Evolutionary conservation across 306 rosid genomes (phyloP).

Genomic region (Rubus parviflorus): DNA sequence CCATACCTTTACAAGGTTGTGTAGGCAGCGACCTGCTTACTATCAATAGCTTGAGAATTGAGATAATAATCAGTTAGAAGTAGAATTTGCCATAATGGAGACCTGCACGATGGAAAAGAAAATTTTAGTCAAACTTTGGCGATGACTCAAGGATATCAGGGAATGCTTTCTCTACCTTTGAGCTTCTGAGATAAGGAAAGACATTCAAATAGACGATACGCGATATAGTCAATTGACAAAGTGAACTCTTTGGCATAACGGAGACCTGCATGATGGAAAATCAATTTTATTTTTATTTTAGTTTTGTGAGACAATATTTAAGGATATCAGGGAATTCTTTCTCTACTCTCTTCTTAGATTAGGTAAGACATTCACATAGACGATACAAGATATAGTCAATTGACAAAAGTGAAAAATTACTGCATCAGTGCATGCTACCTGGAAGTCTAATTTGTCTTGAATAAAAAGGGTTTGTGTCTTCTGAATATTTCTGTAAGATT

Average conservation of each 20-base stretch:
- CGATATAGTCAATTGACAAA: neutral
- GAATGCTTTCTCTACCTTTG: neutral
- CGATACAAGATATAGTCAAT: neutral
- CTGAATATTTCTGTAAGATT: neutral
- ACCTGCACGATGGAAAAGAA: neutral
- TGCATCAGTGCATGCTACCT: neutral
- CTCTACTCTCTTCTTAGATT: neutral
- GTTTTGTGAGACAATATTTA: neutral
- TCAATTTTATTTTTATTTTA: neutral
- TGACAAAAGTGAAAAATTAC: neutral
- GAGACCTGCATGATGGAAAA: conserved; percentile 4
- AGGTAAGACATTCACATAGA: neutral
- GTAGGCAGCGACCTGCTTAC: neutral
- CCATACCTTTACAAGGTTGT: conserved; percentile 5
- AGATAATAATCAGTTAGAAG: neutral
- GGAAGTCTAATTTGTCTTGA: neutral
- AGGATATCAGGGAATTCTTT: neutral
- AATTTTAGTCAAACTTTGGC: neutral
- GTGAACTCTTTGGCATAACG: neutral
- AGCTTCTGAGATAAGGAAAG: conserved; percentile 2
- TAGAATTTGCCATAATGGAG: neutral
- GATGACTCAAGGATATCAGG: neutral
- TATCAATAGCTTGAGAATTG: neutral
- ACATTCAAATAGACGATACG: neutral
- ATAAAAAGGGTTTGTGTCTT: too few relatives aligned